phyloP scores from a whole-genome alignment of 179 eudicot species.

The Heliamphora pulchella region DNA sequence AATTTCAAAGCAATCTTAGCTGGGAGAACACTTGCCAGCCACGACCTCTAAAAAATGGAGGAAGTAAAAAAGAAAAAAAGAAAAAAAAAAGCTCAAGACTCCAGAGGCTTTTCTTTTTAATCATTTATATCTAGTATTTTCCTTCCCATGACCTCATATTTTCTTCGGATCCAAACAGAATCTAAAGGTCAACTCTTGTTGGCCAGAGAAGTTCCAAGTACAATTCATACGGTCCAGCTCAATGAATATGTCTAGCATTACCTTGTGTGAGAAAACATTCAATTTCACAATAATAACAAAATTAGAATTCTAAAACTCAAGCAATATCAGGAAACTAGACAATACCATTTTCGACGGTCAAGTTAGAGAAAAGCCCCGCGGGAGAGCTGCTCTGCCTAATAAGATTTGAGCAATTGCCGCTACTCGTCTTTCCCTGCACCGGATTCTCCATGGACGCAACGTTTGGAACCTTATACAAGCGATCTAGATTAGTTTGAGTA shows the following conservation, averaged over 20 bases:
- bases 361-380: conserved; percentile 46
- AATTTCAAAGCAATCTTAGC: not conserved
- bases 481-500: not conserved
- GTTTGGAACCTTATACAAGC: conserved; percentile 18
- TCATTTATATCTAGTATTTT: not conserved
- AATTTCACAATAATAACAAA: conserved; percentile 7
- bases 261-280: not conserved
- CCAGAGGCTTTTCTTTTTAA: not conserved
- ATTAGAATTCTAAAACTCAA: not conserved
- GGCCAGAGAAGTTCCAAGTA: not conserved
- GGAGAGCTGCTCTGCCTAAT: conserved; percentile 61
- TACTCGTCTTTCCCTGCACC: conserved; percentile 7
- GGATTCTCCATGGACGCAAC: conserved; percentile 11
- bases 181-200: conserved; percentile 17
- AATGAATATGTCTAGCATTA: not conserved
- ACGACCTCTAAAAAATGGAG: not conserved
- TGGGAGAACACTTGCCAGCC: not conserved
- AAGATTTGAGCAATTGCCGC: conserved; percentile 30
- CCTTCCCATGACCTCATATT: not conserved
- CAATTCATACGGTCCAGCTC: not conserved
- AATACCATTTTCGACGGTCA: conserved; percentile 47
- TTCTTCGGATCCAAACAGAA: conserved; percentile 7
- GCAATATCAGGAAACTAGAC: not conserved
- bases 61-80: not conserved
- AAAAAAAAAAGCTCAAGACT: not conserved